Evolutionary conservation across 2,329 filamentous ascomycete genomes (phyloP).

Genomic region (Colletotrichum chrysophilum): DNA sequence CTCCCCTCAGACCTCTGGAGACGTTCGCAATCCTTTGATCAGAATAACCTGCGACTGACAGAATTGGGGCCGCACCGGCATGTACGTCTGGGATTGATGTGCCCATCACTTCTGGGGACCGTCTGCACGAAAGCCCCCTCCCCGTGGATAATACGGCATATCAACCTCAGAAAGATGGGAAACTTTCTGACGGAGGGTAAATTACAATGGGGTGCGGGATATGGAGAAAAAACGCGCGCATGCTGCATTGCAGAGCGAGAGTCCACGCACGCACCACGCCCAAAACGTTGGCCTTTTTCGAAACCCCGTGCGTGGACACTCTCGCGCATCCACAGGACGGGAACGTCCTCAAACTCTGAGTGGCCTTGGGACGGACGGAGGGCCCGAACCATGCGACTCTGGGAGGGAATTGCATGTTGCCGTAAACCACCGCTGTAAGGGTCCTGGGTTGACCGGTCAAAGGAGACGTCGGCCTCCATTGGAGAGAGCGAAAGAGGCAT

Average conservation of each 20-base stretch:
- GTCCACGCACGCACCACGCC: background rate
- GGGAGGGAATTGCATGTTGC: background rate
- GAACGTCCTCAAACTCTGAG: background rate
- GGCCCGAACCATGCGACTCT: slow-evolving; percentile 5
- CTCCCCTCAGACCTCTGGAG: background rate
- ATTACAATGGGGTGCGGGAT: background rate
- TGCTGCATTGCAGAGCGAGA: background rate
- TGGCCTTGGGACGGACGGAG: slow-evolving; percentile 4
- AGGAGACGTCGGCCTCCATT: background rate
- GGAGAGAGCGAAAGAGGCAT: background rate
- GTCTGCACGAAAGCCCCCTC: background rate
- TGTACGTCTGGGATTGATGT: background rate
- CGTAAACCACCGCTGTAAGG: background rate
- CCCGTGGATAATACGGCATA: background rate
- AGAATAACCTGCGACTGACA: background rate
- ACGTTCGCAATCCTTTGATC: background rate
- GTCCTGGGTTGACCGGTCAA: background rate
- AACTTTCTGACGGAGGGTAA: background rate
- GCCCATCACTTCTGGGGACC: background rate
- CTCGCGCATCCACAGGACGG: background rate
- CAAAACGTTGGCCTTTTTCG: background rate
- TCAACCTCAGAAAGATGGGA: background rate
- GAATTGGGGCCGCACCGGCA: background rate
- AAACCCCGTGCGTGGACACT: background rate
- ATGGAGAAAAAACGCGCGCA: background rate